Evolutionary conservation across 805 yeast species (phyloP), one percentile per base, ranked within the genome.

Genomic region (Saccharomyces eubayanus): DNA sequence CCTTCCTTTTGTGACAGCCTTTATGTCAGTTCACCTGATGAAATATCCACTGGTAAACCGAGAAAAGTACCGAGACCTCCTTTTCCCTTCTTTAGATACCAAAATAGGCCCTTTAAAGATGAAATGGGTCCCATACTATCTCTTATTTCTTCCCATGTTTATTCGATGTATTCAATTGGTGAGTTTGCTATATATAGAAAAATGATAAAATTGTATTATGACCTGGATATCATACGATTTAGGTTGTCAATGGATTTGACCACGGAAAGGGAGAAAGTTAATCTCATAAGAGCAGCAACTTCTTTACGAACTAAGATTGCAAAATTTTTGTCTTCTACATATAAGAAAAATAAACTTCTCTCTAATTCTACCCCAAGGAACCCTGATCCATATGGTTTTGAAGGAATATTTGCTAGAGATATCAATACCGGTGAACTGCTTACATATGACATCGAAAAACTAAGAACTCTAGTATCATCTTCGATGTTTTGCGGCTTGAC

Each of bases 401-500:
- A 83, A 64, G 80, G 88, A 2, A 76, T 86, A 31, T 73, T 84
- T 61, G 78, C 89, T 0, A 79, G 95, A 72, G 83, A 84, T 60
- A 72, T 80, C 2, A 58, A 69, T 24, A 71, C 83, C 24, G 91
- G 89, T 45, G 81, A 81, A 55, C 68, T 85, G 47, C 77, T 79
- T 61, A 65, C 77, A 16, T 72, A 62, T 54, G 63, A 69, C 30
- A 53, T 61, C 59, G 70, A 79, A 1, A 69, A 76, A 45, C 83
- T 90, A 5, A 79, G 85, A 27, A 65, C 71, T 46, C 73, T 89
- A 54, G 87, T 91, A 14, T 76, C 78, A 48, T 83, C 79, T 65
- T 94, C 89, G 67, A 72, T 84, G 50, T 76, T 84, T 52, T 78
- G 84, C 67, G 91, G 95, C 0, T 72, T 89, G 54, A 81, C 85